Conservation (phyloP, 495 filamentous ascomycete species). For the Penicillium fimorum region DNA sequence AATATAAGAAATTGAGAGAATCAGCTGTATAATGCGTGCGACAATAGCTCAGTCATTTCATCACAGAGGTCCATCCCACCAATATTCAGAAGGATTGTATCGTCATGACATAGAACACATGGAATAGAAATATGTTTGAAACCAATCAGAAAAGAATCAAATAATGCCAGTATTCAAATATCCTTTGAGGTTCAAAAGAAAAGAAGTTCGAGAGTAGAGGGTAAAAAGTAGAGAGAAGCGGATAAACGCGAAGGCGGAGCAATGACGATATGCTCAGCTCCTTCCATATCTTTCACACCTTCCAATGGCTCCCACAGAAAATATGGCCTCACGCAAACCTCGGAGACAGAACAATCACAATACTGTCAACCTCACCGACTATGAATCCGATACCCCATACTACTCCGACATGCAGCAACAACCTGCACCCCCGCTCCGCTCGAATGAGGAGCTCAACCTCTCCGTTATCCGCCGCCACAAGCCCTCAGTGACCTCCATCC, state of each 20-base stretch:
- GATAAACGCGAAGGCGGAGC: slow-evolving; percentile 12
- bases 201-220: background rate
- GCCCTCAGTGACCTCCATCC: slow-evolving; percentile 61
- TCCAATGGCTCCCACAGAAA: slow-evolving; percentile 5
- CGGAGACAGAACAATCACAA: slow-evolving; percentile 34
- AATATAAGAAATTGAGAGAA: background rate
- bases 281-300: slow-evolving; percentile 6
- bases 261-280: slow-evolving; percentile 8
- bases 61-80: slow-evolving; percentile 15
- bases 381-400: slow-evolving; percentile 59
- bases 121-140: background rate
- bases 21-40: slow-evolving; percentile 11
- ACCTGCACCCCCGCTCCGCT: slow-evolving; percentile 50
- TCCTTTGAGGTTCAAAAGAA: background rate
- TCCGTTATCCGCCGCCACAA: slow-evolving; percentile 73
- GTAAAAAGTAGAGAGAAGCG: background rate
- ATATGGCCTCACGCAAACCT: slow-evolving; percentile 38
- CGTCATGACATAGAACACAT: slow-evolving; percentile 7
- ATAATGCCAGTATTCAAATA: background rate
- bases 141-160: background rate
- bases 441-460: slow-evolving; percentile 81
- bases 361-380: slow-evolving; percentile 54
- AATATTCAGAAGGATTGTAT: slow-evolving; percentile 6
- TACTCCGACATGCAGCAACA: slow-evolving; percentile 41
- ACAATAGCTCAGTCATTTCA: slow-evolving; percentile 13